These are phyloP conservation scores for Musa schizocarpa DNA, from an alignment of 176 grass and related monocot genomes.

Conservation along the genomic window DNA sequence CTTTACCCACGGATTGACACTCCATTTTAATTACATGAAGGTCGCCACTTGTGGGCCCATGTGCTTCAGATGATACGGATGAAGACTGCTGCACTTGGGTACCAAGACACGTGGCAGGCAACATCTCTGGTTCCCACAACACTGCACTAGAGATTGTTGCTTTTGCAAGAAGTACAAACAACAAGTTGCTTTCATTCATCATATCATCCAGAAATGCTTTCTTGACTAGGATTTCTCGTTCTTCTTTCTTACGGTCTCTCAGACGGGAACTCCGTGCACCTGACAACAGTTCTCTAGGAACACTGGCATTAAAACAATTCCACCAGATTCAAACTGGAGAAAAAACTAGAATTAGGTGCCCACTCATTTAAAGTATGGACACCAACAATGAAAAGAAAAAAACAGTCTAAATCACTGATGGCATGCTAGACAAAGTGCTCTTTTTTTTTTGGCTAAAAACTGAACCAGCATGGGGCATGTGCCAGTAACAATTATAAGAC, in stretches of 20 bases:
- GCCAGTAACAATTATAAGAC: background rate
- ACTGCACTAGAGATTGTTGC: slow-evolving; percentile 48
- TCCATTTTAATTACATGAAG: slow-evolving; percentile 14
- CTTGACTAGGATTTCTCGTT: slow-evolving; percentile 80
- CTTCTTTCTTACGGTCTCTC: slow-evolving; percentile 91
- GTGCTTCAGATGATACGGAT: slow-evolving; percentile 23
- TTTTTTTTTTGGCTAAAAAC: too few relatives aligned
- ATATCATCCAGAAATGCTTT: slow-evolving; percentile 89
- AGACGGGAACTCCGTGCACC: slow-evolving; percentile 73
- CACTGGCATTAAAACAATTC: slow-evolving; percentile 59
- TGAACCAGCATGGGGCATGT: background rate
- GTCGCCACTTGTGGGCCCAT: slow-evolving; percentile 25
- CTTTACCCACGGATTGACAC: background rate
- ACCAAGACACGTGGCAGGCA: slow-evolving; percentile 38
- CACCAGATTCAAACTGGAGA: slow-evolving; percentile 44
- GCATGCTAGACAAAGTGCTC: too few relatives aligned
- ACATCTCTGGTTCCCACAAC: slow-evolving; percentile 85
- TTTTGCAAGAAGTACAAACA: slow-evolving; percentile 52
- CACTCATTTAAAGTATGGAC: slow-evolving; percentile 18
- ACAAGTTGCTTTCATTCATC: slow-evolving; percentile 65
- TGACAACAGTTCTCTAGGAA: slow-evolving; percentile 56
- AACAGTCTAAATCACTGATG: background rate
- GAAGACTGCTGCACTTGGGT: slow-evolving; percentile 26
- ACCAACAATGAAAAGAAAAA: slow-evolving; percentile 19
- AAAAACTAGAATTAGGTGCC: slow-evolving; percentile 22